Evolutionary conservation across 305 asterid genomes (phyloP).

Genomic region (Fraxinus dipetala): DNA sequence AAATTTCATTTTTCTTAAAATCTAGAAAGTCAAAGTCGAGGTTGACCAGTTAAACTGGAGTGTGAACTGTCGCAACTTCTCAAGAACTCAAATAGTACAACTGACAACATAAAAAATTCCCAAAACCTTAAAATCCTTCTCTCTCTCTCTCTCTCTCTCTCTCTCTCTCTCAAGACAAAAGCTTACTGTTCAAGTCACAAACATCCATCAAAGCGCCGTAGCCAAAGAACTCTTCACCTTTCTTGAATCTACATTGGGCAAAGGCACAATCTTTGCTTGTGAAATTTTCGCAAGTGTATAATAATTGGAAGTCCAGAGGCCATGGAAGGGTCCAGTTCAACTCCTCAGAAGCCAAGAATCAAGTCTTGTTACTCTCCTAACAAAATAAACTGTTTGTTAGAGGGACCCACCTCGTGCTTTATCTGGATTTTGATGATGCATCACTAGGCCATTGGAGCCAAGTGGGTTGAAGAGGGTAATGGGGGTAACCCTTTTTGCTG

Average conservation of each 20-base stretch:
- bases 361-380: slow-evolving; percentile 45
- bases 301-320: slow-evolving; percentile 79
- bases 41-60: not conserved
- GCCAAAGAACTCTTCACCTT: slow-evolving; percentile 51
- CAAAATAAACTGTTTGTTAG: slow-evolving; percentile 32
- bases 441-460: slow-evolving; percentile 53
- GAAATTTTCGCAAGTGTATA: slow-evolving; percentile 60
- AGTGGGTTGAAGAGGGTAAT: slow-evolving; percentile 34
- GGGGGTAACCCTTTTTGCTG: slow-evolving; percentile 43
- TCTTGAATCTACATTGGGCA: slow-evolving; percentile 50
- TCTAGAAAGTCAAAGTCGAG: not conserved
- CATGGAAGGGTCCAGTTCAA: slow-evolving; percentile 81
- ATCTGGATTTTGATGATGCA: slow-evolving; percentile 47
- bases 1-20: not conserved
- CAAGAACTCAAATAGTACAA: no score
- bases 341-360: slow-evolving; percentile 34
- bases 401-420: slow-evolving; percentile 45
- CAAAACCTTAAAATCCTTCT: no score
- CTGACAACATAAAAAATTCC: no score
- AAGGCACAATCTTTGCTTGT: slow-evolving; percentile 56
- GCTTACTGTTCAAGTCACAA: no score
- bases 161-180: no score
- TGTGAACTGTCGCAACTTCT: not conserved
- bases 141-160: no score
- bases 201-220: slow-evolving; percentile 26